phyloP scores from a whole-genome alignment of 192 early-diverging fungal species.

The Coemansia sp. region DNA sequence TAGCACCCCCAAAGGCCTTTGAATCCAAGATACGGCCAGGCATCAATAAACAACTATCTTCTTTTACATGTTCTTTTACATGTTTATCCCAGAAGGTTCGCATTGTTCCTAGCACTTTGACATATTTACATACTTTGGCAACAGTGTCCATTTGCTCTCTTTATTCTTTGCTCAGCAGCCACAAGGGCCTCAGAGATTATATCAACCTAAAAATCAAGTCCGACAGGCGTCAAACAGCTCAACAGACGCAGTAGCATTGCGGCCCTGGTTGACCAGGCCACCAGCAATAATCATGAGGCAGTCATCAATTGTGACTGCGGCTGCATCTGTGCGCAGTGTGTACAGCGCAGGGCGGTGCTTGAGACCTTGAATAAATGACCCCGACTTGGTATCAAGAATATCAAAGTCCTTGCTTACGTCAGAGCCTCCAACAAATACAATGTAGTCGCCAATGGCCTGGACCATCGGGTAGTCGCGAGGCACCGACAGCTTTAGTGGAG shows the following conservation, averaged over 20 bases:
- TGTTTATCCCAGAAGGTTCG: too few relatives aligned
- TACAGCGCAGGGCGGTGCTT: slow-evolving; percentile 36
- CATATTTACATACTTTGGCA: too few relatives aligned
- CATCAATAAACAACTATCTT: too few relatives aligned
- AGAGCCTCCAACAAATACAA: slow-evolving; percentile 39
- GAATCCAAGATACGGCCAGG: too few relatives aligned
- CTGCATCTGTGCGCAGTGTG: slow-evolving; percentile 34
- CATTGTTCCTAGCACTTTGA: too few relatives aligned
- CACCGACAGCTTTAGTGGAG: slow-evolving; percentile 26
- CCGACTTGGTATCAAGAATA: slow-evolving; percentile 34
- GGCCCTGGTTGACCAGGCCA: slow-evolving; percentile 43
- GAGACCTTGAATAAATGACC: slow-evolving; percentile 15
- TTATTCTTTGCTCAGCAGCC: too few relatives aligned
- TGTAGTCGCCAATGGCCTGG: slow-evolving; percentile 43
- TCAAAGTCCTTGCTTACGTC: slow-evolving; percentile 46
- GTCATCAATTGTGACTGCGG: slow-evolving; percentile 27
- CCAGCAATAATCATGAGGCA: slow-evolving; percentile 48
- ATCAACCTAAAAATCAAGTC: neutral
- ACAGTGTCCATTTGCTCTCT: too few relatives aligned
- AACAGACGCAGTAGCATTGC: slow-evolving; percentile 44
- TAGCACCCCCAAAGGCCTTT: too few relatives aligned
- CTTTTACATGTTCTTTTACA: too few relatives aligned
- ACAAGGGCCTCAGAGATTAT: too few relatives aligned
- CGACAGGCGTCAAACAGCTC: slow-evolving; percentile 50
- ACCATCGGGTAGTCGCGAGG: slow-evolving; percentile 46